Conservation (phyloP, 306 rosid genomes). For the Calophaca sinica region DNA sequence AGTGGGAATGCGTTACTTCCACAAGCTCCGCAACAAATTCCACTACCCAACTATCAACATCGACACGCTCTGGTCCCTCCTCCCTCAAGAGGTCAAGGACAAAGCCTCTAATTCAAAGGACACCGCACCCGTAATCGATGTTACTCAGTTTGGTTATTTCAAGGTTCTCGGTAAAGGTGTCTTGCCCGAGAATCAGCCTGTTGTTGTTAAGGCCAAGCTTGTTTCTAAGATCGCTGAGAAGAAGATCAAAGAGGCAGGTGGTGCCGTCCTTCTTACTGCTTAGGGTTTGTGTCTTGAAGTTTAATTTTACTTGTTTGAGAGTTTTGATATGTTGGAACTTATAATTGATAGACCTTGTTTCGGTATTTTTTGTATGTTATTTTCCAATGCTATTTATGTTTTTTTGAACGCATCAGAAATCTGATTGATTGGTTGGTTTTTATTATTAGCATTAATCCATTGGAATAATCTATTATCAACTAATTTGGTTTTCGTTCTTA, state of each 20-base stretch:
- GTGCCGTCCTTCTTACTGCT: slow-evolving; percentile 68
- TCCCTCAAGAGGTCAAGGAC: slow-evolving; percentile 72
- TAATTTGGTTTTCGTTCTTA: neutral
- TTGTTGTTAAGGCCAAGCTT: slow-evolving; percentile 82
- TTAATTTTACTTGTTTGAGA: neutral
- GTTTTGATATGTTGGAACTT: slow-evolving; percentile 7
- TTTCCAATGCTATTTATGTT: neutral
- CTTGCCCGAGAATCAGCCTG: slow-evolving; percentile 59
- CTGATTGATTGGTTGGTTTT: neutral
- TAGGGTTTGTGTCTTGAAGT: slow-evolving; percentile 42
- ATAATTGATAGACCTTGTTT: neutral
- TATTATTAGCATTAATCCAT: neutral
- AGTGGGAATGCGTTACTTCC: slow-evolving; percentile 40
- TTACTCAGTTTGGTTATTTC: slow-evolving; percentile 70
- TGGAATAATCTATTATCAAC: neutral
- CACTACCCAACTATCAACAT: slow-evolving; percentile 56
- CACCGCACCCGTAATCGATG: slow-evolving; percentile 63
- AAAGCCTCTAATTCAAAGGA: slow-evolving; percentile 70
- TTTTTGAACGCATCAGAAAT: neutral
- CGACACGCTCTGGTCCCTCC: slow-evolving; percentile 80
- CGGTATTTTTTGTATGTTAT: neutral
- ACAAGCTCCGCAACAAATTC: slow-evolving; percentile 36
- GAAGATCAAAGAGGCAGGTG: slow-evolving; percentile 89
- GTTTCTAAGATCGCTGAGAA: slow-evolving; percentile 77
- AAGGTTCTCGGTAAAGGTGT: slow-evolving; percentile 83